Base-by-base conservation (phyloP, 192 early-diverging fungal genomes). In the Coemansia sp. region DNA sequence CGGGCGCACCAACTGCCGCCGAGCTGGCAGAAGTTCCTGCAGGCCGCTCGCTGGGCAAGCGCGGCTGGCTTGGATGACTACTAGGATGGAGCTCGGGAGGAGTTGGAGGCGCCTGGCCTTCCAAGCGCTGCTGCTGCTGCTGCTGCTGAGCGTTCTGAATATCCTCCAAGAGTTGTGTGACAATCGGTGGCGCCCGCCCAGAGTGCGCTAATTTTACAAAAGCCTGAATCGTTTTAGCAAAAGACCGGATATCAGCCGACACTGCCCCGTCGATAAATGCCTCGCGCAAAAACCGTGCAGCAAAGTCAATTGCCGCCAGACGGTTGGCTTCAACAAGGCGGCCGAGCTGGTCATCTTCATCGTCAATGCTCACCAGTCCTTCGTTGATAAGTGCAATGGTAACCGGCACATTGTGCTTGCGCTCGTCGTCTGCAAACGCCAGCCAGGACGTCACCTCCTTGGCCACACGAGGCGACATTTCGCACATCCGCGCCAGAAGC, bases 391-490 rank as follows among this genome's bases (percentile, higher is more conserved):
- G 77, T 7, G 87, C 83, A 15, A 89, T 69, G 1, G 91, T 89
- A 0, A 90, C 90, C 8, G 86, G 81, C 2, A 95, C 90, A 53
- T 91, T 92, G 58, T 86, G 89, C 65, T 96, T 93, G 59, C 93
- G 90, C 69, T 95, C 95, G 59, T 99, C 97, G 50, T 94, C 91
- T 3, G 89, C 85, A 74, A 91, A 94, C 19, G 93, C 80, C 15
- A 99, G 68, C 97, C 97, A 99, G 27, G 83, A 82, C 9, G 83
- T 88, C 22, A 97, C 88, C 63, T 97, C 92, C 48, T 87, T 86
- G 13, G 80, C 82, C 7, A 91, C 86, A 27, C 83, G 83, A 40
- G 79, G 80, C 0, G 97, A 94, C 39, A 85, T 65, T 38, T 93
- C 91, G 56, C 92, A 95, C 26, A 99, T 74, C 8, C 85, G 80